Base-by-base conservation (phyloP, 352 stramenopile species). In the Phytophthora palmivora region DNA sequence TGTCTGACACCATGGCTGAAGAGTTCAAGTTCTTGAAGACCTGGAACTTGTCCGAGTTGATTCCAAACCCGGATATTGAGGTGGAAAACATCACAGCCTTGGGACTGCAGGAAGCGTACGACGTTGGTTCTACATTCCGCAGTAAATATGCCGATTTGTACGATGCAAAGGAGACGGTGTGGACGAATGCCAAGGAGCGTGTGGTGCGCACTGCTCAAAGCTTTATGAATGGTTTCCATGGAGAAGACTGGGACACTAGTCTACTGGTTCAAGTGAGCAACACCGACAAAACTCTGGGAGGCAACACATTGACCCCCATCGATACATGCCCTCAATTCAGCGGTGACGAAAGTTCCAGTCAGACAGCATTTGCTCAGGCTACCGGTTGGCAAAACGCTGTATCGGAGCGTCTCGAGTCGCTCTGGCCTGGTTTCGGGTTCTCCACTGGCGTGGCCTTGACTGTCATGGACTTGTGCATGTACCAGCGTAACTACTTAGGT, bases 381-480 rank as follows among this genome's bases (percentile, higher is more conserved):
- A 72, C 67, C 18, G 58, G 59, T 28, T 76, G 62, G 62, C 64
- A 70, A 33, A 41, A 72, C 41, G 56, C 54, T 1, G 9, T 76
- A 43, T 46, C 57, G 8, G 36, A 69, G 36, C 74, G 75, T 21
- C 66, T 83, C 12, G 58, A 82, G 18, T 55, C 57, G 37, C 61
- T 76, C 14, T 87, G 74, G 77, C 63, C 72, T 11, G 70, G 38
- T 5, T 81, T 84, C 34, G 64, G 47, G 0, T 72, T 84, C 58
- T 72, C 51, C 12, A 47, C 53, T 2, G 69, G 79, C 42, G 74
- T 81, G 22, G 42, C 70, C 1, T 21, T 73, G 6, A 76, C 69
- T 8, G 59, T 87, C 39, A 87, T 84, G 77, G 77, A 87, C 58
- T 54, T 87, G 34, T 87, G 77, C 58, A 80, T 77, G 65, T 87